These are phyloP conservation scores for Aspergillus awamori DNA, from an alignment of 2,329 filamentous ascomycete species.

Conservation along the genomic window DNA sequence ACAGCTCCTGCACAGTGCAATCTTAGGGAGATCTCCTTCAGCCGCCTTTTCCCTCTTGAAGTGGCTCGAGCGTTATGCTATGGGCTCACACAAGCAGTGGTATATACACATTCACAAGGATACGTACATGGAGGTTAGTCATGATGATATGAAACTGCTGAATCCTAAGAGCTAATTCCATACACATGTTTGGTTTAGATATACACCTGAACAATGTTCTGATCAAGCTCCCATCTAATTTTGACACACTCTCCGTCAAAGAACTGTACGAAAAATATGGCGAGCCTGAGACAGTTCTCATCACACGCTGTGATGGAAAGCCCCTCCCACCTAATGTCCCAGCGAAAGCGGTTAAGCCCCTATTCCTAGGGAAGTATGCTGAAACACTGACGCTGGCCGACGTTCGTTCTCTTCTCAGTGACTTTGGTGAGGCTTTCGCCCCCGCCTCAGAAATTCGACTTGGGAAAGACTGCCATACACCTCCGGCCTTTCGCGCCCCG, in stretches of 20 bases:
- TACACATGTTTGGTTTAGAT: constrained; percentile 21
- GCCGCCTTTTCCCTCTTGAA: constrained; percentile 29
- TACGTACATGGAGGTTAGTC: constrained; percentile 34
- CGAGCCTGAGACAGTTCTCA: constrained; percentile 29
- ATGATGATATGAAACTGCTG: neutral
- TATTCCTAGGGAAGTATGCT: constrained; percentile 34
- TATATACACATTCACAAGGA: constrained; percentile 30
- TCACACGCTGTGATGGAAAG: constrained; percentile 27
- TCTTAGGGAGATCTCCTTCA: constrained; percentile 33
- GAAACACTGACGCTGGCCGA: constrained; percentile 34
- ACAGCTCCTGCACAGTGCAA: constrained; percentile 29
- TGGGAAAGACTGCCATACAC: constrained; percentile 28
- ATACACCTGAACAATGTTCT: constrained; percentile 35
- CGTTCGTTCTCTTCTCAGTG: constrained; percentile 33
- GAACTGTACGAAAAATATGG: constrained; percentile 37
- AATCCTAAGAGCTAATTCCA: neutral
- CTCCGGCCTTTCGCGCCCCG: constrained; percentile 20
- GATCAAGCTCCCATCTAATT: constrained; percentile 26
- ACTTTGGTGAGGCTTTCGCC: constrained; percentile 31
- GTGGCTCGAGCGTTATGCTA: constrained; percentile 28
- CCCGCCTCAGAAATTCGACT: constrained; percentile 24
- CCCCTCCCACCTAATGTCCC: constrained; percentile 32
- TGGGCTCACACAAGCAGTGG: constrained; percentile 25
- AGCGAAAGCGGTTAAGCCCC: constrained; percentile 27
- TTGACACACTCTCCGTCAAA: constrained; percentile 34